Base-by-base conservation (phyloP, 441 rosid genomes). In the Macaranga tanarius region DNA sequence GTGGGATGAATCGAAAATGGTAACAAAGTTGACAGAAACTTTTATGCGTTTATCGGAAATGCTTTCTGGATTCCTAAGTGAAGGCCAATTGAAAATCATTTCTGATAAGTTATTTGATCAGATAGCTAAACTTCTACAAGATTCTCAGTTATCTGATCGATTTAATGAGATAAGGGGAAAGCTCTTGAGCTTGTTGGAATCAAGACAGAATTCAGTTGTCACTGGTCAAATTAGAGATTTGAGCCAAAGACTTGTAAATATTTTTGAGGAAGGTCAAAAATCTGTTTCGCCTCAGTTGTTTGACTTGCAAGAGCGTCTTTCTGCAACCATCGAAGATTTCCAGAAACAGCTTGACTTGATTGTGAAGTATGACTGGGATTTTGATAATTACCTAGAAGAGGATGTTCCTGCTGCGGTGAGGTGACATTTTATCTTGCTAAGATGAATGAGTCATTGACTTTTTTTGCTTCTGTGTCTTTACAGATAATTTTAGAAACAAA, bases 331-430 rank as follows among this genome's bases (percentile, higher is more conserved):
- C 52, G 98, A 90, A 78, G 96, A 95, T 84, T 89, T 92, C 74
- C 97, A 91, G 87, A 95, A 89, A 77, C 99, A 92, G 73, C 90
- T 95, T 56, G 99, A 92, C 73, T 80, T 95, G 86, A 92, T 95
- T 13, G 82, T 91, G 75, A 84, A 86, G 77, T 92, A 92, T 86
- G 92, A 95, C 80, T 92, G 99, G 99, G 99, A 95, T 83, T 95
- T 95, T 73, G 97, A 95, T 84, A 80, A 86, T 77, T 94, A 92
- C 84, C 76, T 92, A 69, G 96, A 90, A 80, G 99, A 95, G 80
- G 99, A 95, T 86, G 92, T 95, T 76, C 97, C 99, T 86, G 89
- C 94, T 82, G 97, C 84, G 97, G 99, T 95, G 89, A 88, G 99
- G 96, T 81, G 82, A 88, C 88, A 81, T 81, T 76, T 79, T 70